A percentile compares a stretch with the other conserved stretches of the same genome.
These are phyloP conservation scores for Paramyrothecium sp. DNA, from an alignment of 2,329 filamentous ascomycete genomes.

Conservation along the genomic window DNA sequence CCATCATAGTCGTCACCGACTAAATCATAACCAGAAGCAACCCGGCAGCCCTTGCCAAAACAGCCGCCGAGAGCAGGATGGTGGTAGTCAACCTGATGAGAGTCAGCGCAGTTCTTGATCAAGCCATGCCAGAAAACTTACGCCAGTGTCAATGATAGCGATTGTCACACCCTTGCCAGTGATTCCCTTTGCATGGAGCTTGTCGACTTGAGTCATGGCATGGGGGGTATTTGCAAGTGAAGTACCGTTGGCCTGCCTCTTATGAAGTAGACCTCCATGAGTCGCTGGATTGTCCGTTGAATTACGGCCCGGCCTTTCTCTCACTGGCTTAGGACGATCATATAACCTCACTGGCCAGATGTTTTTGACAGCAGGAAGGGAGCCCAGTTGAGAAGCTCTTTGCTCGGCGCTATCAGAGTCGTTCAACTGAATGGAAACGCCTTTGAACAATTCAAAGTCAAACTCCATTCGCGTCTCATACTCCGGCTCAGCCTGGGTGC, in stretches of 20 bases:
- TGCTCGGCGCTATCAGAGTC: conserved; percentile 28
- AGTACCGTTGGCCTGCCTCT: neutral
- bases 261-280: neutral
- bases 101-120: neutral
- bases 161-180: conserved; percentile 48
- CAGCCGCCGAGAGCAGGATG: conserved; percentile 61
- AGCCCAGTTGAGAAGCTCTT: conserved; percentile 10
- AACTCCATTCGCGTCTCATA: conserved; percentile 5
- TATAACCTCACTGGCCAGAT: conserved; percentile 27
- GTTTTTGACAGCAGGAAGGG: conserved; percentile 16
- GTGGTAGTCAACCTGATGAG: conserved; percentile 51
- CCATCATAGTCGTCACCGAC: conserved; percentile 46
- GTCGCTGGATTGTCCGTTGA: neutral
- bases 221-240: conserved; percentile 29
- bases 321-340: neutral
- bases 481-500: neutral
- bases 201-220: conserved; percentile 50
- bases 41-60: conserved; percentile 55
- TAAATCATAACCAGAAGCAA: conserved; percentile 52
- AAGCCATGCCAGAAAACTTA: conserved; percentile 22
- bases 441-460: conserved; percentile 18
- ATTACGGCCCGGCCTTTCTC: neutral
- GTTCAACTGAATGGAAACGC: conserved; percentile 17
- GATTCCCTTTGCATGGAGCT: conserved; percentile 41
- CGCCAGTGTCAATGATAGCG: conserved; percentile 49